Percentiles rank a stretch among this genome's conserved stretches.
phyloP scores from a whole-genome alignment of 2,329 filamentous ascomycete species.

The Diaporthe nobilis region DNA sequence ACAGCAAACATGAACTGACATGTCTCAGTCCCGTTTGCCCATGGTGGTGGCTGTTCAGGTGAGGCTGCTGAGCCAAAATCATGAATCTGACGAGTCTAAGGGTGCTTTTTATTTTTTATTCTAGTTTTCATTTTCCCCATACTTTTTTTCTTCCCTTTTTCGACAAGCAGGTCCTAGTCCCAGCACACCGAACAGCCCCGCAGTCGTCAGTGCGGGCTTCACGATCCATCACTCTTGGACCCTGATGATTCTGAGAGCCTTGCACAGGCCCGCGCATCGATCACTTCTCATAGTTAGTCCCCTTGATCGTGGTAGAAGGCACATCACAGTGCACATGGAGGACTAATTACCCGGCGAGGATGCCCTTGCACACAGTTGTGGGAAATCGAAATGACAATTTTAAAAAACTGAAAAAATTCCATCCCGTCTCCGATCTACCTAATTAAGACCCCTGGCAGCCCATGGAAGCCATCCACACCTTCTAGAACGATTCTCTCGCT shows the following conservation, averaged over 20 bases:
- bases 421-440: constrained; percentile 22
- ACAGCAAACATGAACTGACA: constrained; percentile 13
- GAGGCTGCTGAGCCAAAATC: constrained; percentile 17
- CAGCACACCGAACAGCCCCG: background rate
- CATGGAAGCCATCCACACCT: constrained; percentile 36
- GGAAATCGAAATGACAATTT: constrained; percentile 21
- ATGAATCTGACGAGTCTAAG: background rate
- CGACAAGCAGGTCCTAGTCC: background rate
- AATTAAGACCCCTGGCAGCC: constrained; percentile 31
- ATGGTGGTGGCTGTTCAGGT: background rate
- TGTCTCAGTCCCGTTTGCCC: constrained; percentile 2
- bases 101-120: background rate
- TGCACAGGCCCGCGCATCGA: constrained; percentile 30
- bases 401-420: constrained; percentile 11
- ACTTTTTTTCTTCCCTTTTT: background rate
- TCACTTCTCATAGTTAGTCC: constrained; percentile 22
- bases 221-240: background rate
- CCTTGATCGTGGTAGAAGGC: background rate
- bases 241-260: constrained; percentile 37
- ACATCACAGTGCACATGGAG: constrained; percentile 8
- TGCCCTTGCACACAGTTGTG: constrained; percentile 36
- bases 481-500: constrained; percentile 41
- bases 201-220: background rate
- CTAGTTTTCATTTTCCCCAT: background rate
- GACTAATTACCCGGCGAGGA: constrained; percentile 25